Evolutionary conservation across 2,329 filamentous ascomycete genomes (phyloP), one percentile per base, ranked within the genome.

Genomic region (Colletotrichum tofieldiae): DNA sequence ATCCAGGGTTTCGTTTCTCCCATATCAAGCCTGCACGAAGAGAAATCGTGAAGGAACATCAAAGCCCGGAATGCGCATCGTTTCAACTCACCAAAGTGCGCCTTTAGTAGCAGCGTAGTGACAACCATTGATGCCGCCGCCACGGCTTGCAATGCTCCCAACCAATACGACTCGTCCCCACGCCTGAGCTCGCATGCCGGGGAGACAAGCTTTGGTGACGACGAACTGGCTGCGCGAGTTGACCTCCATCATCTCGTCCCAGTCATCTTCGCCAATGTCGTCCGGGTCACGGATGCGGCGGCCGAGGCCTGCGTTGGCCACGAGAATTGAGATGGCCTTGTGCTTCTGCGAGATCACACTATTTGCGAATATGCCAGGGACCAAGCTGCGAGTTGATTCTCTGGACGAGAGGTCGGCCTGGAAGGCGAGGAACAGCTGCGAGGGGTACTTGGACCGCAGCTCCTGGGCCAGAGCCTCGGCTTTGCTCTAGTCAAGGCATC

Each of bases 91-190:
- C 5, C 6, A 16, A 2, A 35, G 64, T 20, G 80, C 79, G 18
- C 80, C 79, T 62, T 81, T 81, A 2, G 79, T 78, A 5, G 80
- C 79, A 4, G 79, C 79, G n/a, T 82, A 81, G 20, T 81, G 80
- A 2, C 80, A 82, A 3, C 80, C 80, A 29, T 82, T 82, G 18
- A 82, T 77, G 0, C 80, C 80, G 0, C 80, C 79, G 1, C 80
- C 80, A 23, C 76, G 73, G 52, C 79, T 77, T 16, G 80, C 79
- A 29, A 82, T 81, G 59, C 80, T 82, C 9, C 80, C 80, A 2
- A 82, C 75, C 12, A 82, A 67, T 18, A 82, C 75, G 8, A 82
- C 75, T 0, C 80, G 72, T 2, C 80, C 80, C 80, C 79, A 82
- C 1, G 71, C 62, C 68, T 82, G 80, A 0, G 64, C 35, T 8